phyloP scores from a whole-genome alignment of 345 rosid species.

The Dovyalis caffra region DNA sequence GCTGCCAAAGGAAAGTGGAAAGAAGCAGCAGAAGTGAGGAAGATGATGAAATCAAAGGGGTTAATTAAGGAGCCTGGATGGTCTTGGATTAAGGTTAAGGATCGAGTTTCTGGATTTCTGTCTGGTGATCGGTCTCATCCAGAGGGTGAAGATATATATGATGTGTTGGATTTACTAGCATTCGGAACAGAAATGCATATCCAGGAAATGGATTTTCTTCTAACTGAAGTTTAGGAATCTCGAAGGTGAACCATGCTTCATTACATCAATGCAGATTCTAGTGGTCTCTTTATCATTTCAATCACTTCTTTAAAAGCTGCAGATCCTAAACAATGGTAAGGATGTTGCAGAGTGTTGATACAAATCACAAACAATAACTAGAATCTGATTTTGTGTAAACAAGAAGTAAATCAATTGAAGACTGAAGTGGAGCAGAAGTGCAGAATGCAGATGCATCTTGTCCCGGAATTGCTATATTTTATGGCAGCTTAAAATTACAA shows the following conservation, averaged over 20 bases:
- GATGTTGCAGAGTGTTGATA: background rate
- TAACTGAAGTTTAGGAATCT: slow-evolving; percentile 22
- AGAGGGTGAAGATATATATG: slow-evolving; percentile 50
- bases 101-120: slow-evolving; percentile 52
- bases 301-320: background rate
- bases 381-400: background rate
- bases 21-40: slow-evolving; percentile 75
- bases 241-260: background rate
- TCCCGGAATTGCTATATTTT: too few species aligned
- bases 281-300: background rate
- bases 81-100: slow-evolving; percentile 73
- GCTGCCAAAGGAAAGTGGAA: slow-evolving; percentile 68
- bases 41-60: slow-evolving; percentile 68
- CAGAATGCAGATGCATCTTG: background rate
- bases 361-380: background rate
- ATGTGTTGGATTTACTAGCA: slow-evolving; percentile 46
- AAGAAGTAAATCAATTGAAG: background rate
- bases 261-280: background rate
- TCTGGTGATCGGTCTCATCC: slow-evolving; percentile 63
- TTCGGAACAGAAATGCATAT: slow-evolving; percentile 30
- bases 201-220: slow-evolving; percentile 26
- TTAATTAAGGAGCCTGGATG: slow-evolving; percentile 81
- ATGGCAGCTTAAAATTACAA: too few species aligned
- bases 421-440: background rate
- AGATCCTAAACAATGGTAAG: background rate